Evolutionary conservation across 768 basidiomycete genomes (phyloP), one percentile per base, ranked within the genome.

Genomic region (Imleria badia): DNA sequence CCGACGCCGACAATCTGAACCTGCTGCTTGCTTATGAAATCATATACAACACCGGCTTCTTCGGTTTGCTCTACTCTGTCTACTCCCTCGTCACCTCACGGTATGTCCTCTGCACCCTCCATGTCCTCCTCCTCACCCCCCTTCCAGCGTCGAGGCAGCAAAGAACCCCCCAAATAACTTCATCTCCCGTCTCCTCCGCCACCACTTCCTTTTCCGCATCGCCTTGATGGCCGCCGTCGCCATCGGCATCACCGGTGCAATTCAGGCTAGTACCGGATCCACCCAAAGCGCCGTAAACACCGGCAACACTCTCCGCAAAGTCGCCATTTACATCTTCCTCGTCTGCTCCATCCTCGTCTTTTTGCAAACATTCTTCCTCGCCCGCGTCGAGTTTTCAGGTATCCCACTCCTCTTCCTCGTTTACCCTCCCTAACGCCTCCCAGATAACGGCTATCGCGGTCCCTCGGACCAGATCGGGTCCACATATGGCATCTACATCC

Each of bases 11-110:
- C 22, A 62, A 67, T 20, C 0, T 63, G 31, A 30, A 63, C 44
- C 11, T 68, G 11, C 26, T 71, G 22, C 48, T 73, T 29, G 66
- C 73, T 15, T 66, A 68, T 19, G 52, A 63, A 51, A 62, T 73
- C 51, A 38, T 75, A 17, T 73, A 73, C 60, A 72, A 67, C 56
- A 62, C 60, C 1, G 72, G 71, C 29, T 72, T 74, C 66, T 74
- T 71, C 31, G 59, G 66, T 44, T 12, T 67, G 1, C 49, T 66
- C 42, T 66, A 65, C 58, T 73, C 69, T 1, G 63, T 66, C 3
- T 72, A 70, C 23, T 60, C 56, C 42, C 67, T 74, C 34, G 60
- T 67, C 50, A 46, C 60, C 2, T 65, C 65, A 19, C 64, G 69
- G 72, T 74, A 42, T n/a, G 71, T 58, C 14, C 30, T 13, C 26